phyloP scores from a whole-genome alignment of 805 yeast genomes.

The Wickerhamomyces strasburgensis region DNA sequence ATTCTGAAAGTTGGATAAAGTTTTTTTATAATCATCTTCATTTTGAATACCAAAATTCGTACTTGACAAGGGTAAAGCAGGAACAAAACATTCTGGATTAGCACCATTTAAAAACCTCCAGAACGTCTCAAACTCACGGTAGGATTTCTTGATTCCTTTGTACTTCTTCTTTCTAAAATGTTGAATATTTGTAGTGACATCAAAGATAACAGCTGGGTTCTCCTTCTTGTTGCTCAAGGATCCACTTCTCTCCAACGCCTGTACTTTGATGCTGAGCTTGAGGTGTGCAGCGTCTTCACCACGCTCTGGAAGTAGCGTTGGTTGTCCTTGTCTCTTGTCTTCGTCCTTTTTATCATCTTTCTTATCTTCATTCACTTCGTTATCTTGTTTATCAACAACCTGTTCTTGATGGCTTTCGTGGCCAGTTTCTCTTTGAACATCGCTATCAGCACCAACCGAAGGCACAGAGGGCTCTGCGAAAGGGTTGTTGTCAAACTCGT shows the following conservation, averaged over 20 bases:
- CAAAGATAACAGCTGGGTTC: conserved; percentile 76
- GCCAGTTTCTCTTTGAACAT: too few relatives aligned
- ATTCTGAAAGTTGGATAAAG: conserved; percentile 59
- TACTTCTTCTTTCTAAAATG: conserved; percentile 66
- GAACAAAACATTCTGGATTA: conserved; percentile 89
- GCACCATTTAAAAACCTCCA: conserved; percentile 75
- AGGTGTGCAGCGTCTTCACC: conserved; percentile 25
- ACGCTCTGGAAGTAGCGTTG: conserved; percentile 23
- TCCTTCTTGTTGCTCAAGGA: conserved; percentile 49
- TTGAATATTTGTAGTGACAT: conserved; percentile 64
- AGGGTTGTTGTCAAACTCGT: conserved; percentile 57
- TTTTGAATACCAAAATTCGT: conserved; percentile 83
- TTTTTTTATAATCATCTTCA: conserved; percentile 65
- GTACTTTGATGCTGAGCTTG: conserved; percentile 51
- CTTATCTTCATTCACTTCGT: conserved; percentile 1
- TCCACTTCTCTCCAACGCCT: conserved; percentile 65
- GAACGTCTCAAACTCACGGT: conserved; percentile 68
- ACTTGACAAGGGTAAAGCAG: conserved; percentile 71
- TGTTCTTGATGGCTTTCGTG: too few relatives aligned
- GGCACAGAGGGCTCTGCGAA: conserved; percentile 43
- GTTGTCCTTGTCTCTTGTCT: conserved; percentile 5
- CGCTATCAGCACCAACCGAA: conserved; percentile 7
- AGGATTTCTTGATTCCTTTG: conserved; percentile 75
- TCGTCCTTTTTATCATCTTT: conserved; percentile 1
- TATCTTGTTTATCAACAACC: too few relatives aligned